Evolutionary conservation across 1,284 basidiomycete genomes (phyloP), one percentile per base, ranked within the genome.

Genomic region (Rhizoctonia solani): DNA sequence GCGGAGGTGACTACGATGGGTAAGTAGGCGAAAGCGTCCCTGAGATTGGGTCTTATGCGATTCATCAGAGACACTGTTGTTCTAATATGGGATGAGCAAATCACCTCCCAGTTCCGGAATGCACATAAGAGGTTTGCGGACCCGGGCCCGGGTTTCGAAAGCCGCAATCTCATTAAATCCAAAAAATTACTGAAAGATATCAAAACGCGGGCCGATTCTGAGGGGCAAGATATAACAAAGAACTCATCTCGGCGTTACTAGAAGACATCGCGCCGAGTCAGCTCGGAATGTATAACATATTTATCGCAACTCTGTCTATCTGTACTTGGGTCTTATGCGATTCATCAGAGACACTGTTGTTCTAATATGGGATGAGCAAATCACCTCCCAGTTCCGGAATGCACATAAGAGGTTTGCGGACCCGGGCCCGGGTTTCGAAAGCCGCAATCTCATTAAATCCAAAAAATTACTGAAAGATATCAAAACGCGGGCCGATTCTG

Each of bases 1-100:
- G 52, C 39, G 69, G 69, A n/a, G 69, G 69, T 16, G 69, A 70
- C 30, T 70, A 68, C 27, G 69, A 70, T 27, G 69, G 69, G 59
- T 65, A 44, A 65, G 59, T 41, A 3, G n/a, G 1, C 4, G 9
- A 19, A 49, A n/a, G n/a, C n/a, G n/a, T n/a, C n/a, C n/a, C n/a
- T n/a, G n/a, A n/a, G n/a, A n/a, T n/a, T n/a, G n/a, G n/a, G n/a
- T n/a, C n/a, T n/a, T n/a, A n/a, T n/a, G n/a, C n/a, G n/a, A n/a
- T 5, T 4, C 32, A 14, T 23, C 32, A 65, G 59, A 19, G 69
- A 70, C 41, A 68, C 44, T 1, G 54, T 70, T 8, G 32, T 50
- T 16, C 46, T 70, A 54, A 49, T 68, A 3, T 44, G 55, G 47
- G 67, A 70, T 11, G 54, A 68, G n/a, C 32, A 39, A 1, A 54